Base-by-base conservation (phyloP, 2,329 filamentous ascomycete genomes). In the Dendrostoma leiphaemia region DNA sequence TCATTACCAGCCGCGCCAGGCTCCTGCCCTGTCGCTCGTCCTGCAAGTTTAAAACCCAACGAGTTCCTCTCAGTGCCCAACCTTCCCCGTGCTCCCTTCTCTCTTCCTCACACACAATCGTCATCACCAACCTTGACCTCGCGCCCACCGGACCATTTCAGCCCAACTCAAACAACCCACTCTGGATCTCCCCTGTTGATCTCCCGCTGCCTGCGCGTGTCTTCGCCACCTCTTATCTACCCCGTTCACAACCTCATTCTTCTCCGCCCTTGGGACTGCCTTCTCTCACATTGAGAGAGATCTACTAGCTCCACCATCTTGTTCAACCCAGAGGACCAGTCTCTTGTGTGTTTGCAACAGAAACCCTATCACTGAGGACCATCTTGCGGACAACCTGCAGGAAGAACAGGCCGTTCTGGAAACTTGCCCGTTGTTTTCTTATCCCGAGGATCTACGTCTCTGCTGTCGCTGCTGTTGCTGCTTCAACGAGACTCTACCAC, bases 41-140 rank as follows among this genome's bases (percentile, higher is more conserved):
- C 56, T 55, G 52, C 52, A 55, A 58, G 51, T 50, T 57, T 58
- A 58, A 58, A 58, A 58, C 56, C 56, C 56, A 55, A 58, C 49
- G 43, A 29, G 41, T 48, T 51, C 55, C 51, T 54, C 46, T 57
- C 55, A 35, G 44, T 55, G 56, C 56, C 56, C 56, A 58, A 55
- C 55, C 41, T 41, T 12, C 38, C 34, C 37, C 52, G 32, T 41
- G 44, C 41, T 47, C 47, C 55, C 44, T 50, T 43, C 45, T 43
- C 45, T 47, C 24, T 29, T 48, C 35, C 23, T 37, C 41, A 31
- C 28, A 40, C 37, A 40, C 47, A 23, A 37, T 35, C 51, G 29
- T 23, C 44, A 44, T 43, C 44, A 53, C 23, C 24, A 24, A 24
- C 52, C n/a, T n/a, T n/a, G n/a, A 51, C 19, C 24, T 17, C 34